These are phyloP conservation scores for Tolypocladium guangdongense DNA, from an alignment of 2,329 filamentous ascomycete species.

Conservation along the genomic window DNA sequence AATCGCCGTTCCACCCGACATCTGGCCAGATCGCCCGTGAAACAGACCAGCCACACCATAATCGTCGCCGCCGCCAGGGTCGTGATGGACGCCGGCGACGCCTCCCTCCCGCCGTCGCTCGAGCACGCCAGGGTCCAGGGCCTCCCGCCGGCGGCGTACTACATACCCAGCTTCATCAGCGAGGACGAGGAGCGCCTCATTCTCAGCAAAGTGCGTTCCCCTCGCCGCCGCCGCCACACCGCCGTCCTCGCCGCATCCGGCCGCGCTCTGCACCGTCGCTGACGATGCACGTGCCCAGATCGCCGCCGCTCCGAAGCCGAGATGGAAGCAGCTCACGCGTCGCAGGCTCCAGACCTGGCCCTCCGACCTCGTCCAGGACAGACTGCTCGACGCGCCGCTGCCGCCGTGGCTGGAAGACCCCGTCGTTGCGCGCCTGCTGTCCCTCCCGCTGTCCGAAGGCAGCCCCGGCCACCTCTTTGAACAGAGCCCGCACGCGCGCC, in stretches of 20 bases:
- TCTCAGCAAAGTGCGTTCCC: constrained; percentile 51
- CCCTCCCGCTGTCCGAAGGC: constrained; percentile 29
- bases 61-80: not conserved
- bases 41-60: not conserved
- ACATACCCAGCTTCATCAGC: constrained; percentile 77
- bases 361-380: constrained; percentile 68
- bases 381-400: constrained; percentile 61
- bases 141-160: constrained; percentile 61
- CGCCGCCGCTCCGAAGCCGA: constrained; percentile 54
- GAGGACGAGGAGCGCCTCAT: constrained; percentile 61
- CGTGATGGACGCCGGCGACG: not conserved
- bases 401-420: constrained; percentile 66
- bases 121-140: constrained; percentile 38
- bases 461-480: constrained; percentile 35
- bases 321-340: constrained; percentile 82
- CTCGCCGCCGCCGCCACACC: constrained; percentile 27
- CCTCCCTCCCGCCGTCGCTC: constrained; percentile 34
- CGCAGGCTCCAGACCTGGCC: constrained; percentile 87
- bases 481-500: constrained; percentile 58
- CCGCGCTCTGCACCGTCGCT: not conserved
- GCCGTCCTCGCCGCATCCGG: constrained; percentile 7
- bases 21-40: not conserved
- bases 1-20: no score
- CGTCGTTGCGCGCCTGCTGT: constrained; percentile 49
- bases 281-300: constrained; percentile 28